These are phyloP conservation scores for Cordyceps pruinosa DNA, from an alignment of 2,329 filamentous ascomycete genomes.

Conservation along the genomic window DNA sequence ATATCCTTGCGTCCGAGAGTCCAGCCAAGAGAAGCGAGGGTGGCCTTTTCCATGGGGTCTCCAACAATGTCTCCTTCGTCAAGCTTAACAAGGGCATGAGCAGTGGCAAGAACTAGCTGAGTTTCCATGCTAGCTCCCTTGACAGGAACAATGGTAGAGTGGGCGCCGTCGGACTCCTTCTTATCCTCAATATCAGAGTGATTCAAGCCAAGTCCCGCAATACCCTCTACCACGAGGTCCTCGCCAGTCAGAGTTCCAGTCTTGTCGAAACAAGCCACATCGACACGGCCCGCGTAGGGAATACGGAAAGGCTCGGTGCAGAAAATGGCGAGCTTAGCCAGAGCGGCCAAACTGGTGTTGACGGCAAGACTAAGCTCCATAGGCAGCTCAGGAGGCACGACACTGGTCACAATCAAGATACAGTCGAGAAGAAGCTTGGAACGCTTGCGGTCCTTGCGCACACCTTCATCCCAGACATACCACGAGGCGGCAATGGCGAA, in stretches of 20 bases:
- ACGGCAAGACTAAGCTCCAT: slow-evolving; percentile 98
- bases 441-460: slow-evolving; percentile 87
- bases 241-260: slow-evolving; percentile 95
- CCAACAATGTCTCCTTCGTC: slow-evolving; percentile 97
- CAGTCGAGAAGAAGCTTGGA: slow-evolving; percentile 97
- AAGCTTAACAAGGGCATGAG: slow-evolving; percentile 89
- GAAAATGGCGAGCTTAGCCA: slow-evolving; percentile 95
- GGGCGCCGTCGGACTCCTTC: slow-evolving; percentile 70
- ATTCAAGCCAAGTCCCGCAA: slow-evolving; percentile 78
- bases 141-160: slow-evolving; percentile 69
- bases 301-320: slow-evolving; percentile 99
- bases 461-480: slow-evolving; percentile 98
- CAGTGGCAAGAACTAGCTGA: slow-evolving; percentile 86
- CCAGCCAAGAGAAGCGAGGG: slow-evolving; percentile 84
- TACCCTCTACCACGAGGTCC: slow-evolving; percentile 92
- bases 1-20: slow-evolving; percentile 82
- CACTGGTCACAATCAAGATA: slow-evolving; percentile 93
- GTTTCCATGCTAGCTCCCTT: slow-evolving; percentile 69
- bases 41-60: slow-evolving; percentile 98
- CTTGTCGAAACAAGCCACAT: slow-evolving; percentile 97
- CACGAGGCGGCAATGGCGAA: slow-evolving; percentile 96
- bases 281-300: slow-evolving; percentile 89
- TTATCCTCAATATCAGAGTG: slow-evolving; percentile 57
- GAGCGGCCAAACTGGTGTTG: slow-evolving; percentile 90
- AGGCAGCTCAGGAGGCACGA: slow-evolving; percentile 94